Conservation (phyloP, 352 stramenopile genomes). For the Globisporangium radiosum region DNA sequence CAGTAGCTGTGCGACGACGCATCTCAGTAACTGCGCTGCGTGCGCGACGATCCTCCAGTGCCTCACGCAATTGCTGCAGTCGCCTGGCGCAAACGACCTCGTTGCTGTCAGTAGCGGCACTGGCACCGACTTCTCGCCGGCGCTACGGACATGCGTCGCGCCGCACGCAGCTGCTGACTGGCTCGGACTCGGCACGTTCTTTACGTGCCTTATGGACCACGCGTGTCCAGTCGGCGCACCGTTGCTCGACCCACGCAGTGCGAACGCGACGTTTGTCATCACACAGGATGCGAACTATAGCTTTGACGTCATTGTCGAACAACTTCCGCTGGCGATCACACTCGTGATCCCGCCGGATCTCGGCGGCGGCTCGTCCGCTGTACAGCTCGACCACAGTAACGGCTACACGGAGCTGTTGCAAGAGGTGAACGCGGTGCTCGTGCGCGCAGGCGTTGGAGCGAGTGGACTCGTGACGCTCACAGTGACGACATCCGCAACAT, state of each 20-base stretch:
- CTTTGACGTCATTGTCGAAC: constrained; percentile 1
- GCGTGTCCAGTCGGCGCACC: constrained; percentile 2
- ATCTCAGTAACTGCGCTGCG: neutral
- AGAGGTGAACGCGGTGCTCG: constrained; percentile 1
- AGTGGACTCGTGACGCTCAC: neutral
- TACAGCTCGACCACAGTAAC: neutral
- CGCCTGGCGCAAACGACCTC: constrained; percentile 1
- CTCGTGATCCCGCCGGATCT: neutral
- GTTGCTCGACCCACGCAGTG: neutral
- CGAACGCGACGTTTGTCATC: constrained; percentile 5
- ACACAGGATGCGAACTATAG: neutral
- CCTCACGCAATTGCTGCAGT: neutral
- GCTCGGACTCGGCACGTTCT: constrained; percentile 3
- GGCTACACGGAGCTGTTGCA: constrained; percentile 1
- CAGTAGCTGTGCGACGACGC: neutral
- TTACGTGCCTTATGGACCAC: constrained; percentile 8
- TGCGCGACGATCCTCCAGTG: constrained; percentile 3
- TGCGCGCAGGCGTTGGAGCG: neutral
- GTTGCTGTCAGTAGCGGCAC: neutral
- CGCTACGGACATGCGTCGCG: constrained; percentile 1
- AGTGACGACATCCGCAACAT: neutral
- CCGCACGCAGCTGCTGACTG: neutral
- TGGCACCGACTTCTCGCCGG: constrained; percentile 4
- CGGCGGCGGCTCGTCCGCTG: neutral
- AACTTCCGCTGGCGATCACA: neutral